Evolutionary conservation across 1,284 basidiomycete species (phyloP).

Genomic region (Coniferiporia weirii): DNA sequence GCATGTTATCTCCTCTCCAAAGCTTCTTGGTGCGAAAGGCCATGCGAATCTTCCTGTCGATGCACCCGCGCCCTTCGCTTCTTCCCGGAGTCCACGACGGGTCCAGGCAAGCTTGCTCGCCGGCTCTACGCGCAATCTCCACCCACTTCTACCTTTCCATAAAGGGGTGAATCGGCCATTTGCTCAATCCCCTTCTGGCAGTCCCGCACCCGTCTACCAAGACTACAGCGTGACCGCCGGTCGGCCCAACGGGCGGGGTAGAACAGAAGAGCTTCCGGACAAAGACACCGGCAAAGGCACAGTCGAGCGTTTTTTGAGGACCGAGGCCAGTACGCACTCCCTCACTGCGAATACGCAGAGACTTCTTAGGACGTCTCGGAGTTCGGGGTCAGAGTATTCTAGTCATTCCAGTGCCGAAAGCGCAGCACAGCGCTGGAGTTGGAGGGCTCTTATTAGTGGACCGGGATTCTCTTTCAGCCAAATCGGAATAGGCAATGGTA

Average conservation of each 20-base stretch:
- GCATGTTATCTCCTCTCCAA: background rate
- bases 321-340: conserved; percentile 5
- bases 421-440: conserved; percentile 15
- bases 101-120: background rate
- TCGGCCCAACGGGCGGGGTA: no score
- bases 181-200: no score
- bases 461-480: conserved; percentile 16
- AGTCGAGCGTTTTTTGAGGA: background rate
- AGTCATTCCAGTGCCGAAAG: conserved; percentile 1
- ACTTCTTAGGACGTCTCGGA: conserved; percentile 11
- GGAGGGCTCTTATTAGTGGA: conserved; percentile 13
- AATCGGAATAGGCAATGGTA: conserved; percentile 12
- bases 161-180: no score
- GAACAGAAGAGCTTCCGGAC: no score
- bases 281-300: background rate
- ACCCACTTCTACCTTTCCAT: background rate
- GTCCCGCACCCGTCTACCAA: no score
- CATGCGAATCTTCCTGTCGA: background rate
- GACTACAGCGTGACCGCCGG: no score
- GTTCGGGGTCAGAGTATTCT: conserved; percentile 10
- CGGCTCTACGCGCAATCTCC: background rate
- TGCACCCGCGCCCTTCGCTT: no score
- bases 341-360: conserved; percentile 7
- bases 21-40: background rate
- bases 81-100: background rate